Conservation (phyloP, 768 basidiomycete species). For the Fistulinella prunicolor region DNA sequence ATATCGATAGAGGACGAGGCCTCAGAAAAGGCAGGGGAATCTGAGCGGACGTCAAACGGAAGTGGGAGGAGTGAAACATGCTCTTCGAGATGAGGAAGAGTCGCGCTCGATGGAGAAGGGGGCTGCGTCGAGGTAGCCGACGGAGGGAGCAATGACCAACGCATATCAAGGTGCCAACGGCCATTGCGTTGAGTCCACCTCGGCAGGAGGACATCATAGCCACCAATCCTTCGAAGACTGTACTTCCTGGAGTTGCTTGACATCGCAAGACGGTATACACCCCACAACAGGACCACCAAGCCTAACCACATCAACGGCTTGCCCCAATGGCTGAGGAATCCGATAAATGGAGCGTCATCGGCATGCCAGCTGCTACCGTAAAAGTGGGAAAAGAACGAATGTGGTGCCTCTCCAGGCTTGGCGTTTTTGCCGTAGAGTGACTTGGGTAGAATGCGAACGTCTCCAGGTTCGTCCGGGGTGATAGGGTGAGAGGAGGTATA, state of each 20-base stretch:
- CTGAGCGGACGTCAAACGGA: constrained; percentile 55
- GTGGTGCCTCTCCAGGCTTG: constrained; percentile 72
- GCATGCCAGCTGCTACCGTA: constrained; percentile 99
- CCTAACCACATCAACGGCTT: constrained; percentile 87
- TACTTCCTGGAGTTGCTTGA: constrained; percentile 61
- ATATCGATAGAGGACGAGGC: constrained; percentile 42
- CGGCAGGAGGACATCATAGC: constrained; percentile 78
- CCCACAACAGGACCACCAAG: constrained; percentile 64
- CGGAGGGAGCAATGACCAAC: constrained; percentile 49
- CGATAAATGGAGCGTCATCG: constrained; percentile 96
- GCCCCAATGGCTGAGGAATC: constrained; percentile 87
- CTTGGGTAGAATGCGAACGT: constrained; percentile 91
- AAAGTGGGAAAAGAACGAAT: constrained; percentile 95
- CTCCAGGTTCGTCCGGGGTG: constrained; percentile 51
- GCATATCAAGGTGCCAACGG: constrained; percentile 70
- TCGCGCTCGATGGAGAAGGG: constrained; percentile 46
- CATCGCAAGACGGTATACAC: constrained; percentile 54
- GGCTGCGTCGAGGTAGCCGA: constrained; percentile 40
- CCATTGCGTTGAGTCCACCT: constrained; percentile 69
- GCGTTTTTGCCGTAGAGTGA: constrained; percentile 98
- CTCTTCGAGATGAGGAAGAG: constrained; percentile 48
- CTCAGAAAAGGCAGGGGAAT: constrained; percentile 56
- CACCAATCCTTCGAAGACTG: constrained; percentile 57
- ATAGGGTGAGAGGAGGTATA: constrained; percentile 69
- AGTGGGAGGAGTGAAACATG: constrained; percentile 57